A percentile compares a stretch with the other conserved stretches of the same genome.
These are phyloP conservation scores for Globisporangium recalcitrans DNA, from an alignment of 352 stramenopile genomes.

Conservation along the genomic window DNA sequence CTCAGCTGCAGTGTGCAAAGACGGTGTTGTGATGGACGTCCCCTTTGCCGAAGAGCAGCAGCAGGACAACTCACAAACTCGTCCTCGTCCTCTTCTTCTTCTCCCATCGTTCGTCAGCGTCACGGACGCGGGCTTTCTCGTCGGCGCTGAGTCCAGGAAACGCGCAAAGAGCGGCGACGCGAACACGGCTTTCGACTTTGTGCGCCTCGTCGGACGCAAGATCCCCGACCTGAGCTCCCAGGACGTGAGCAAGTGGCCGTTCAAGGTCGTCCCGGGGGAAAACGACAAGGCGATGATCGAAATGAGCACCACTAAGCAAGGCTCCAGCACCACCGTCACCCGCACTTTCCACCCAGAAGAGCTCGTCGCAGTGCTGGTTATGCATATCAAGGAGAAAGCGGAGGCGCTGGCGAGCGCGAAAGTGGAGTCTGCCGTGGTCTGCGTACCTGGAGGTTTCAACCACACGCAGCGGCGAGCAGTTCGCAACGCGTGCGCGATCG, in stretches of 20 bases:
- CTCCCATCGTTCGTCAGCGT: slow-evolving; percentile 11
- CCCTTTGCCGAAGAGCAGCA: neutral
- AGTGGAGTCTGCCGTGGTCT: slow-evolving; percentile 23
- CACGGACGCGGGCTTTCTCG: slow-evolving; percentile 1
- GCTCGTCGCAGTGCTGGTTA: slow-evolving; percentile 35
- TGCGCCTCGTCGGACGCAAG: slow-evolving; percentile 24
- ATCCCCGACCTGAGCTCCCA: slow-evolving; percentile 8
- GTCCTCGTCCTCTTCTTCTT: neutral
- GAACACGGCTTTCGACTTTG: slow-evolving; percentile 31
- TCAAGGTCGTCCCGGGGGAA: slow-evolving; percentile 22
- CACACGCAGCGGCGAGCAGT: slow-evolving; percentile 41
- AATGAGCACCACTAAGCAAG: slow-evolving; percentile 4
- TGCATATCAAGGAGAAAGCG: slow-evolving; percentile 28
- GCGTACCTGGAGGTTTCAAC: slow-evolving; percentile 33
- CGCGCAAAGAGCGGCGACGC: slow-evolving; percentile 14
- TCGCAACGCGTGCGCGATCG: slow-evolving; percentile 33
- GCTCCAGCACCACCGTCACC: neutral
- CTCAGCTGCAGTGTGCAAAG: neutral
- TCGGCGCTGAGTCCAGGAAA: neutral
- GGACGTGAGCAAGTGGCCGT: slow-evolving; percentile 30
- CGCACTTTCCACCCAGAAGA: slow-evolving; percentile 32
- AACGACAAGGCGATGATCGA: slow-evolving; percentile 33
- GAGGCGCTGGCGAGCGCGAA: slow-evolving; percentile 19
- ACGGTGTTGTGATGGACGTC: slow-evolving; percentile 1
- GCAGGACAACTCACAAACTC: neutral